Evolutionary conservation across 306 rosid genomes (phyloP), one percentile per base, ranked within the genome.

Genomic region (Corylus heterophylla): DNA sequence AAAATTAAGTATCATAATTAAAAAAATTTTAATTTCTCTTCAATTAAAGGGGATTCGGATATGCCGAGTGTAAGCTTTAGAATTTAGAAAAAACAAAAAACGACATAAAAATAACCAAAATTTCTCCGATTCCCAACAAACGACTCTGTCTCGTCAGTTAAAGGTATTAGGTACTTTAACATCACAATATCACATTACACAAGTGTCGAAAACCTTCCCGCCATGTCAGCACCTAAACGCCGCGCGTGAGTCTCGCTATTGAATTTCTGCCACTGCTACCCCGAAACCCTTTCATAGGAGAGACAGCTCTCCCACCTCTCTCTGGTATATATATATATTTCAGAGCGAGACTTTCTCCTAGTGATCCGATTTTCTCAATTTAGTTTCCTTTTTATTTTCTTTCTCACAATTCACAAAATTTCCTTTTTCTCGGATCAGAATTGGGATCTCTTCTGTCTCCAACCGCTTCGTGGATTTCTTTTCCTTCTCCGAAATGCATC

Each of bases 191-290:
- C 52, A 49, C 52, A 11, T 49, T 49, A 49, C 52, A 49, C 52
- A 73, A 54, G 62, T 73, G 51, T 50, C 75, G 42, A 31, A 47
- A 35, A 47, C 12, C n/a, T 73, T 66, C 52, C 48, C 45, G 69
- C 87, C 87, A 78, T 71, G 85, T 74, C 76, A 70, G 7, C 82
- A 73, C 63, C 42, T 31, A 71, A 74, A 80, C 59, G 63, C 71
- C 76, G 72, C 76, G 85, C 79, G 84, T 79, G 74, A 54, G 76
- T 71, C 71, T 81, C 55, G 80, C 68, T 11, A 14, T 49, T 22
- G 74, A 79, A 70, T 80, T 75, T 12, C 67, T 74, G 78, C 75
- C 74, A 80, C 50, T 25, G 75, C 68, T 78, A 50, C 64, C 75
- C 13, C 75, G 6, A 12, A 10, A n/a, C 7, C 66, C 56, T 76